Evolutionary conservation across 768 basidiomycete species (phyloP).

Genomic region (Suillus subalutaceus): DNA sequence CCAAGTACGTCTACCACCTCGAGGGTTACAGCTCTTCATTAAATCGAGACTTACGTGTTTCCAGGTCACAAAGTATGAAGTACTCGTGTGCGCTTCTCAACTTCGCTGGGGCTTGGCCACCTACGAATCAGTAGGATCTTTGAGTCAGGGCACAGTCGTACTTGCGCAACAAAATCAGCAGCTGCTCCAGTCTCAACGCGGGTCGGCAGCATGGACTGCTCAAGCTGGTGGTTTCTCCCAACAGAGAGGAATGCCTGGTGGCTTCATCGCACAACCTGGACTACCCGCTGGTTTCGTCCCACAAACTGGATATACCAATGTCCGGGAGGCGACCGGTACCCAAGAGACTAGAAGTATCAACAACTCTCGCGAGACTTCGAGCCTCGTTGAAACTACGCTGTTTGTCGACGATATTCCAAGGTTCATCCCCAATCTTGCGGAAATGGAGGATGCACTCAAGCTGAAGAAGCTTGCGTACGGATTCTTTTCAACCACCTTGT

Average conservation of each 20-base stretch:
- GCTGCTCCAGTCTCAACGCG: conserved; percentile 11
- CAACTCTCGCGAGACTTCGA: neutral
- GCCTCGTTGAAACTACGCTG: neutral
- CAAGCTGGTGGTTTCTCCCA: conserved; percentile 22
- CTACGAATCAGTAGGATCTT: conserved; percentile 12
- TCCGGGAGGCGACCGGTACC: neutral
- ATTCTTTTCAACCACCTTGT: neutral
- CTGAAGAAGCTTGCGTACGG: conserved; percentile 11
- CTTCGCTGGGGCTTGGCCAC: conserved; percentile 9
- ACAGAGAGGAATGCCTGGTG: conserved; percentile 5
- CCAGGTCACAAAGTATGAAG: conserved; percentile 7
- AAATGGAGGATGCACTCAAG: conserved; percentile 6
- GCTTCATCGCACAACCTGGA: neutral
- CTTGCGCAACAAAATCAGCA: conserved; percentile 24
- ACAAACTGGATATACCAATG: neutral
- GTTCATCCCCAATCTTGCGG: conserved; percentile 16
- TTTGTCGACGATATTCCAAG: conserved; percentile 11
- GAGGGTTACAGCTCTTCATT: neutral
- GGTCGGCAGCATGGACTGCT: conserved; percentile 3
- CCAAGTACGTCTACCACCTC: conserved; percentile 1
- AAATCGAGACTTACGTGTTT: neutral
- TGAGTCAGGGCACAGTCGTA: conserved; percentile 33
- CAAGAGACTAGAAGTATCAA: neutral
- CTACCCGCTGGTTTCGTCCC: neutral
- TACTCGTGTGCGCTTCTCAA: conserved; percentile 9